phyloP scores from a whole-genome alignment of 2,329 filamentous ascomycete species.

The Fusarium nematophilum region DNA sequence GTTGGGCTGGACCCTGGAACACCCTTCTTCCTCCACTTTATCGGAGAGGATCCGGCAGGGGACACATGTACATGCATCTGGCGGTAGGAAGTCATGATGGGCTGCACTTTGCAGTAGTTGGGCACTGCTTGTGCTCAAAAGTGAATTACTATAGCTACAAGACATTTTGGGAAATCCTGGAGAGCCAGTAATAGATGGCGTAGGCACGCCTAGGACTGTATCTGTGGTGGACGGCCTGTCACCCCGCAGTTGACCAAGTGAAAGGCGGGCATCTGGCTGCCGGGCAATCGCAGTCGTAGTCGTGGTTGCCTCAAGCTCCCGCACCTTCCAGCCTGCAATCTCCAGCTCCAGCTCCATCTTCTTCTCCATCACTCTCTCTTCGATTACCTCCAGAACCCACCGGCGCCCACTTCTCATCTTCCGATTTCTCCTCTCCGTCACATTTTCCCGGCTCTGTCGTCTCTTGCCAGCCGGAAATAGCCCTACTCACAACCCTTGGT shows the following conservation, averaged over 20 bases:
- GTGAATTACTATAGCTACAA: no score
- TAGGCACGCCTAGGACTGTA: no score
- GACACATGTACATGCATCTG: neutral
- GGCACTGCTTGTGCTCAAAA: no score
- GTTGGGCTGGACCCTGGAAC: slow-evolving; percentile 27
- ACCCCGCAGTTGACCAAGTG: slow-evolving; percentile 28
- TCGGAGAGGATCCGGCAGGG: slow-evolving; percentile 14
- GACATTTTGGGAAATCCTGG: no score
- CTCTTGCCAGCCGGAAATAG: slow-evolving; percentile 2
- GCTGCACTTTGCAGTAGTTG: no score
- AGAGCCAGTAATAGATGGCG: no score
- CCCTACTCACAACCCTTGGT: slow-evolving; percentile 3
- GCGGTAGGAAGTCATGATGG: neutral
- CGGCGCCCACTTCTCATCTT: slow-evolving; percentile 1
- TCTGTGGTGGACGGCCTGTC: no score
- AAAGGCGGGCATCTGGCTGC: slow-evolving; percentile 9
- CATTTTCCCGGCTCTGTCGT: neutral
- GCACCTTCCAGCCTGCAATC: slow-evolving; percentile 14
- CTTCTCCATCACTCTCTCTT: slow-evolving; percentile 1
- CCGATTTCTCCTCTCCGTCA: neutral
- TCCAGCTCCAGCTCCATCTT: slow-evolving; percentile 11
- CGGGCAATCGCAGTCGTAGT: slow-evolving; percentile 13
- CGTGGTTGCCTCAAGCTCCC: slow-evolving; percentile 16
- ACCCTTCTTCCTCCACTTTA: slow-evolving; percentile 20
- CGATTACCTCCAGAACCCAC: neutral